phyloP scores from a whole-genome alignment of 208 protist species.

The Crithidia bombi region DNA sequence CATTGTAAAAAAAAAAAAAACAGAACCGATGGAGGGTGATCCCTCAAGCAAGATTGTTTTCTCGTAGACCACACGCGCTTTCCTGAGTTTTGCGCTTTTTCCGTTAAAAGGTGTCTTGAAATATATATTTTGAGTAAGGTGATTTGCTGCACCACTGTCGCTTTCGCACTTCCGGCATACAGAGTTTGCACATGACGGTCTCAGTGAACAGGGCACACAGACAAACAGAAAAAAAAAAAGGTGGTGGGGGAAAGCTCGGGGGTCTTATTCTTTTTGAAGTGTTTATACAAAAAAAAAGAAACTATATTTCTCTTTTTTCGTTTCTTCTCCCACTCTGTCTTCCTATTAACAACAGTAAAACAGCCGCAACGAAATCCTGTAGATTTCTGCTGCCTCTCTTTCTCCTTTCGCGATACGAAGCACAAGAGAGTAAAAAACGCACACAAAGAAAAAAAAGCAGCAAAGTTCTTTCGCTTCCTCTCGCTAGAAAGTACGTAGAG shows the following conservation, averaged over 20 bases:
- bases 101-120: not conserved
- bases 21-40: not conserved
- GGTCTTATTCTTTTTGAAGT: constrained; percentile 1
- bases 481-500: too few relatives aligned
- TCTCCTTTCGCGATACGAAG: not conserved
- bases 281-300: not conserved
- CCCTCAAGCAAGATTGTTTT: not conserved
- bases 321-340: constrained; percentile 7
- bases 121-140: constrained; percentile 11
- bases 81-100: constrained; percentile 13
- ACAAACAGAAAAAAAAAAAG: constrained; percentile 14
- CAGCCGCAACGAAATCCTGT: constrained; percentile 19
- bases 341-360: constrained; percentile 16
- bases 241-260: not conserved
- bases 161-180: not conserved
- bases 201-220: constrained; percentile 13
- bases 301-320: constrained; percentile 1
- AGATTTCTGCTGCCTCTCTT: constrained; percentile 12
- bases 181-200: not conserved
- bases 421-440: constrained; percentile 4
- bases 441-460: constrained; percentile 20
- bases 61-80: constrained; percentile 1
- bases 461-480: constrained; percentile 2
- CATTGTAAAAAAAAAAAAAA: constrained; percentile 1
- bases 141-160: not conserved